These are phyloP conservation scores for Gamsiella multidivaricata DNA, from an alignment of 192 early-diverging fungal genomes.

Conservation along the genomic window DNA sequence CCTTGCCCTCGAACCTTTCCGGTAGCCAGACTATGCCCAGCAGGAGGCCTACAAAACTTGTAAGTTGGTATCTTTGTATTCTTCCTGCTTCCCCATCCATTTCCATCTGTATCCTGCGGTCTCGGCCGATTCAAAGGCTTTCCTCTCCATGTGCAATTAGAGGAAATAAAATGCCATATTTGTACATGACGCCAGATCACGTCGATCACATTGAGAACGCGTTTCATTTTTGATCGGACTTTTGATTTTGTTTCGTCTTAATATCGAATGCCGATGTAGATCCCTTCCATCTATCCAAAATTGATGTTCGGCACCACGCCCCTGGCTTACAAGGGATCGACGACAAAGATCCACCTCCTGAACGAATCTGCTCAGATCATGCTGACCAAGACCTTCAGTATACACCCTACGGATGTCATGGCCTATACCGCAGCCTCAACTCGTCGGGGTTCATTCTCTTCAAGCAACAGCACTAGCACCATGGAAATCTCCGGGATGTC, in stretches of 20 bases:
- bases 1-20: slow-evolving; percentile 38
- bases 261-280: slow-evolving; percentile 11
- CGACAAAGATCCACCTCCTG: slow-evolving; percentile 59
- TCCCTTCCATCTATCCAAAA: slow-evolving; percentile 55
- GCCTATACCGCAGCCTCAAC: slow-evolving; percentile 37
- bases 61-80: slow-evolving; percentile 4
- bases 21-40: slow-evolving; percentile 37
- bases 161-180: background rate
- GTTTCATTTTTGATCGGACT: background rate
- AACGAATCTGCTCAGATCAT: slow-evolving; percentile 44
- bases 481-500: slow-evolving; percentile 28
- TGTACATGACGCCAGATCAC: slow-evolving; percentile 33
- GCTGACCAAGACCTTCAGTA: slow-evolving; percentile 52
- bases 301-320: slow-evolving; percentile 67
- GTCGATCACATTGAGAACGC: background rate
- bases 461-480: slow-evolving; percentile 27
- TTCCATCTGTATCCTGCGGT: background rate
- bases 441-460: slow-evolving; percentile 46
- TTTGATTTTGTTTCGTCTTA: background rate
- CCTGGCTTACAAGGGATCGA: slow-evolving; percentile 62
- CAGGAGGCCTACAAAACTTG: slow-evolving; percentile 26
- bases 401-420: slow-evolving; percentile 42
- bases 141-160: background rate
- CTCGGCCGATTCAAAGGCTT: background rate
- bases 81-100: background rate